Percentiles rank a stretch among this genome's conserved stretches.
Conservation (phyloP, 257 asterid genomes). For the Forsythia viridissima region DNA sequence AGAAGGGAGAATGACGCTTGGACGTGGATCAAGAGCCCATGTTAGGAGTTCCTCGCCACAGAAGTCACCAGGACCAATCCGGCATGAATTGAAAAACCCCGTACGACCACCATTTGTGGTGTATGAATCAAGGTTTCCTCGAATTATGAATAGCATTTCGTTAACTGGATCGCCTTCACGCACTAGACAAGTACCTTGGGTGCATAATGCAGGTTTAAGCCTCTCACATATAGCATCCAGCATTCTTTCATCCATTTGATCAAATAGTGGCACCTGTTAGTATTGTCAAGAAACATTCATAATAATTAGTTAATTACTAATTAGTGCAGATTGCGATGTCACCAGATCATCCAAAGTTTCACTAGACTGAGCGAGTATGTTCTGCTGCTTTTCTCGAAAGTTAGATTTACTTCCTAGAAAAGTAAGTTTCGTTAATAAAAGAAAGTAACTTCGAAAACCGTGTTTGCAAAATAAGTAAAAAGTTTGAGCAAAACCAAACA, state of each 20-base stretch:
- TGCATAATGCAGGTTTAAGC: constrained; percentile 83
- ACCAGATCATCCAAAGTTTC: too few relatives aligned
- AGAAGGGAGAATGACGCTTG: constrained; percentile 79
- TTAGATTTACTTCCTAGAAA: neutral
- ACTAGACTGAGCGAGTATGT: neutral
- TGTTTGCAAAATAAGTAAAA: too few relatives aligned
- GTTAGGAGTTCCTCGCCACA: constrained; percentile 96
- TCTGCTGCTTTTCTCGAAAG: neutral
- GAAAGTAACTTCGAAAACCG: neutral
- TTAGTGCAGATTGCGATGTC: neutral
- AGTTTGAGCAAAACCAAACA: too few relatives aligned
- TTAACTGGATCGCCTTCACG: constrained; percentile 96
- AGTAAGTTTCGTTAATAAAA: too few relatives aligned
- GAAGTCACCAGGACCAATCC: constrained; percentile 85
- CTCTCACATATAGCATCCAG: constrained; percentile 93
- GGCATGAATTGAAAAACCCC: constrained; percentile 88
- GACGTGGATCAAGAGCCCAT: constrained; percentile 97
- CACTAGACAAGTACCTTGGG: constrained; percentile 73
- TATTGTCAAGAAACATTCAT: neutral
- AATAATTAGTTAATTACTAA: too few relatives aligned
- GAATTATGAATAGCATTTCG: constrained; percentile 85
- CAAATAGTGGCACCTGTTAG: constrained; percentile 83
- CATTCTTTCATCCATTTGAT: constrained; percentile 94
- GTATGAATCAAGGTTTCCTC: constrained; percentile 89
- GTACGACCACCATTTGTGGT: constrained; percentile 97